Evolutionary conservation across 345 rosid species (phyloP).

Genomic region (Gossypium rotundifolium): DNA sequence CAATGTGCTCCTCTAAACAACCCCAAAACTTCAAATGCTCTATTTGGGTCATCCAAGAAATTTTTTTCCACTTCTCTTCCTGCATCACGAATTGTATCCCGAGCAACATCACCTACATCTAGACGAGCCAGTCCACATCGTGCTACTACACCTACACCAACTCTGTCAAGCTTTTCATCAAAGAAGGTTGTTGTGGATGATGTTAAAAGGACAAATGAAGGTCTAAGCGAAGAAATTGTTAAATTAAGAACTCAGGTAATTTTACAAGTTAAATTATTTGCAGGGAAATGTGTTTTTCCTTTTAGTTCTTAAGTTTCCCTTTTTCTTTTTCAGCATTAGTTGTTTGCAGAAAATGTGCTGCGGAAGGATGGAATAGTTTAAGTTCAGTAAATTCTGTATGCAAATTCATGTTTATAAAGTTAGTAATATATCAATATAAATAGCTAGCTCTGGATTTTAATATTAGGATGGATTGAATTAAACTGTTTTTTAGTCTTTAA

Average conservation of each 20-base stretch:
- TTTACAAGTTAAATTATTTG: slow-evolving; percentile 8
- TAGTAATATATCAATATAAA: not conserved
- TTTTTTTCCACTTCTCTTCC: slow-evolving; percentile 77
- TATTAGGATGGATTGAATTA: not conserved
- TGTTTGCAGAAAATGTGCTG: not conserved
- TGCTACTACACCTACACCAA: slow-evolving; percentile 63
- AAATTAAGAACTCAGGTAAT: slow-evolving; percentile 65
- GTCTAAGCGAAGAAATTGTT: slow-evolving; percentile 52
- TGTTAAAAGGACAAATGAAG: slow-evolving; percentile 47
- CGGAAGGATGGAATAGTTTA: not conserved
- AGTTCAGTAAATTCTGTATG: not conserved
- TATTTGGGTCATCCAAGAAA: slow-evolving; percentile 68
- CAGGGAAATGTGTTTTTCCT: not conserved
- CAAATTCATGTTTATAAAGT: not conserved
- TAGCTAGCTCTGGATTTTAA: not conserved
- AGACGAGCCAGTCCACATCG: slow-evolving; percentile 74
- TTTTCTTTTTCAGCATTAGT: not conserved
- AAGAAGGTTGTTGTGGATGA: slow-evolving; percentile 46
- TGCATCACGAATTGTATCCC: slow-evolving; percentile 71
- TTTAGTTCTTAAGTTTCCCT: not conserved
- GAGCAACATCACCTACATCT: slow-evolving; percentile 81
- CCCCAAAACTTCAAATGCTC: slow-evolving; percentile 49
- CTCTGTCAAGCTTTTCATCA: slow-evolving; percentile 45
- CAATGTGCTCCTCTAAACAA: slow-evolving; percentile 35
- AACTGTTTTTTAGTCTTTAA: not conserved